Conservation (phyloP, 2,329 filamentous ascomycete species). For the Fusarium sp. region DNA sequence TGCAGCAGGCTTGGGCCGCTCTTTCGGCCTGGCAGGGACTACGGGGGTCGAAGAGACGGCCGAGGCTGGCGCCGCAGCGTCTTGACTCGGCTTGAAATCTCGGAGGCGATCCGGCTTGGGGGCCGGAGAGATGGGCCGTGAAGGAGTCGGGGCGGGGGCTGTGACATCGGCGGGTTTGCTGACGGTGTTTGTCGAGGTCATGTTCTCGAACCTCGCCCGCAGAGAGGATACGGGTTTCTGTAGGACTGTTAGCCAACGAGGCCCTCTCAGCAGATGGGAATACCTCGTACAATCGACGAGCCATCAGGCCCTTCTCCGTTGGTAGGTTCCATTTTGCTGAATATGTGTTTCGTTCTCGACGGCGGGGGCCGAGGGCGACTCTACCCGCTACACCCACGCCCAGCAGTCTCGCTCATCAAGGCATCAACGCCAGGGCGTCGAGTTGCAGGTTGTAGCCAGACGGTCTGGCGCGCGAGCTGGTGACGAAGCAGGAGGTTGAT, state of each 20-base stretch:
- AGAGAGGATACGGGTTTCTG: conserved; percentile 86
- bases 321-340: conserved; percentile 45
- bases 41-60: conserved; percentile 47
- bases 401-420: conserved; percentile 43
- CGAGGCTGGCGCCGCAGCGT: conserved; percentile 37
- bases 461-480: conserved; percentile 5
- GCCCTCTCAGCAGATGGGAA: conserved; percentile 9
- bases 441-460: conserved; percentile 16
- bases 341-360: conserved; percentile 41
- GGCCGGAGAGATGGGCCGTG: conserved; percentile 51
- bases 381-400: conserved; percentile 51
- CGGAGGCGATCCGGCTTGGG: conserved; percentile 57
- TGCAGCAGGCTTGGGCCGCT: conserved; percentile 37
- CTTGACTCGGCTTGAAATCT: conserved; percentile 53
- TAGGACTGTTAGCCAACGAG: conserved; percentile 38
- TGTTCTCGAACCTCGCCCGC: conserved; percentile 83
- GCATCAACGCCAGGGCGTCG: conserved; percentile 38
- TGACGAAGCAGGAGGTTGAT: background rate
- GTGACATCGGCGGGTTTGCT: conserved; percentile 34
- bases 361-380: conserved; percentile 44
- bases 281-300: conserved; percentile 76
- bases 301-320: conserved; percentile 72
- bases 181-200: conserved; percentile 49
- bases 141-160: conserved; percentile 38
- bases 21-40: conserved; percentile 45